A percentile compares a stretch with the other conserved stretches of the same genome.
Conservation (phyloP, 75 land plant species). For the Cunninghamia lanceolata region DNA sequence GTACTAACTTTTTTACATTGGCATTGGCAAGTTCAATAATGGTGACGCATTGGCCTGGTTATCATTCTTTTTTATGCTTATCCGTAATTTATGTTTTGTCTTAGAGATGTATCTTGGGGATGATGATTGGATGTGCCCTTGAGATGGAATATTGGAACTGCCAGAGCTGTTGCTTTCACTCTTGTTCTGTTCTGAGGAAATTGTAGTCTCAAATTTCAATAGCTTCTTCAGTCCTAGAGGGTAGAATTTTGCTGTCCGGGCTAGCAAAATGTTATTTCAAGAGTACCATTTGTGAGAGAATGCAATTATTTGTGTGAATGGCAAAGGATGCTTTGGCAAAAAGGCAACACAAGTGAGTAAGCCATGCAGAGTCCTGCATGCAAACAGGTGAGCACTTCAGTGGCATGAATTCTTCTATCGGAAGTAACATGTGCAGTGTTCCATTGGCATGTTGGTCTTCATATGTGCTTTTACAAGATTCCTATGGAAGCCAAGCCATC, state of each 20-base stretch:
- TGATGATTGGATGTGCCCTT: not conserved
- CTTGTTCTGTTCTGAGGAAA: conserved; percentile 16
- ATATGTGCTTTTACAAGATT: conserved; percentile 23
- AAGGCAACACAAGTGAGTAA: not conserved
- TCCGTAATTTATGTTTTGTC: conserved; percentile 55
- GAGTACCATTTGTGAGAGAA: not conserved
- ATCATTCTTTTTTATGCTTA: conserved; percentile 45
- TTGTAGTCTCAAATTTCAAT: not conserved
- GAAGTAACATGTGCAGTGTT: conserved; percentile 24
- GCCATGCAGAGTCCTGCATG: not conserved
- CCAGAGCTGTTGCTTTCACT: conserved; percentile 26
- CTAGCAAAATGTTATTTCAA: not conserved
- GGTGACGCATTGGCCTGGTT: conserved; percentile 62
- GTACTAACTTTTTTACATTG: conserved; percentile 36
- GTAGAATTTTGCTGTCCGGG: not conserved
- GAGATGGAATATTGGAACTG: conserved; percentile 34
- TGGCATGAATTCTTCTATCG: conserved; percentile 35
- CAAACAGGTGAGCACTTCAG: conserved; percentile 9
- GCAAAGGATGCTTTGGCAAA: not conserved
- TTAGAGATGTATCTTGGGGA: conserved; percentile 66
- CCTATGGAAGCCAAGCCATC: no score
- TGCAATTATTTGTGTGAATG: not conserved
- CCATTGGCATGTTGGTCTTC: conserved; percentile 46
- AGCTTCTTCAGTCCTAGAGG: not conserved
- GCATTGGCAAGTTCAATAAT: conserved; percentile 73